Base-by-base conservation (phyloP, 495 filamentous ascomycete genomes). In the Hypoxylon rickii region DNA sequence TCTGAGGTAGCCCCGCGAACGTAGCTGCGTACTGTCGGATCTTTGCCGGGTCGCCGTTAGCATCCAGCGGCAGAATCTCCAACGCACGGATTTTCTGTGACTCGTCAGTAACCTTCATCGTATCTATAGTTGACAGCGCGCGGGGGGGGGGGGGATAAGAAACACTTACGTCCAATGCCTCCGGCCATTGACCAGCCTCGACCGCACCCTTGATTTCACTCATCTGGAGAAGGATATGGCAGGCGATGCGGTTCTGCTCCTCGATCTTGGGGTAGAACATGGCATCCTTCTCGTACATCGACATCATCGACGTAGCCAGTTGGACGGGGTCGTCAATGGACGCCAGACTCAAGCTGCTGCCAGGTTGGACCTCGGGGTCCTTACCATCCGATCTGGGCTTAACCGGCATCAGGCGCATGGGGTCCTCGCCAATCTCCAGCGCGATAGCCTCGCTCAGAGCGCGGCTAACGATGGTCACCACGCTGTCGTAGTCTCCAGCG, bases 401-500 rank as follows among this genome's bases (percentile, higher is more conserved):
- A 37, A 93, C 77, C 17, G 91, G 90, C 68, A 92, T 82, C 38
- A 96, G 73, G 36, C 83, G 86, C 66, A 89, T 75, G 15, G 82
- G 80, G 38, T 89, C 84, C 56, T 89, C 83, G 39, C 90, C 91
- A 40, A 97, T 76, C 48, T 95, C 89, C 8, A 90, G 76, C 12
- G 88, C 83, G 51, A 96, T 82, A 22, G 89, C 86, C 67, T 96
- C 91, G 17, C 92, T 92, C 20, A 97, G 76, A n/a, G 91, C 85
- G 21, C 90, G 86, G 70, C 93, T 96, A 57, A 96, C 83, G 58
- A 96, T 92, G 34, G 81, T 73, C 48, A 97, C 83, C 33, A 97
- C 95, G 50, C 82, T 89, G 61, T 97, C 91, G 67, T 95, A 97
- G 64, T 99, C 90, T 63, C 89, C 89, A 0, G 93, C 92, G 29